Percentiles rank a stretch among this genome's conserved stretches.
Conservation (phyloP, 495 filamentous ascomycete genomes). For the Aspergillus homomorphus region DNA sequence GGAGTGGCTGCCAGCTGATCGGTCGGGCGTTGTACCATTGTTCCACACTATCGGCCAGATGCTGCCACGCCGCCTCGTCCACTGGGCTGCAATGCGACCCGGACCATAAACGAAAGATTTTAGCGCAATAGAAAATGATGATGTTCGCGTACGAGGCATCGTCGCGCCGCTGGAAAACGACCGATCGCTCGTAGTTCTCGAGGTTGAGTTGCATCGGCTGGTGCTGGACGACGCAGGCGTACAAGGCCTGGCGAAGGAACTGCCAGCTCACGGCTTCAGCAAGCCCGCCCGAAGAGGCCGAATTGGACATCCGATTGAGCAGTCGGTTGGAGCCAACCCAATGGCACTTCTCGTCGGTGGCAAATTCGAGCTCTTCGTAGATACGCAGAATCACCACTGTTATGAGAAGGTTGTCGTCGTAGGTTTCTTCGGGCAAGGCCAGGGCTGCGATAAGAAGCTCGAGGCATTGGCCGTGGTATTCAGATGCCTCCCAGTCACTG, state of each 20-base stretch:
- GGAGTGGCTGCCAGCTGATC: slow-evolving; percentile 36
- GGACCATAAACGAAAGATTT: slow-evolving; percentile 33
- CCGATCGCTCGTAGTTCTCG: slow-evolving; percentile 34
- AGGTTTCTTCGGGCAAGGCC: slow-evolving; percentile 26
- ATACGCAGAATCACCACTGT: slow-evolving; percentile 39
- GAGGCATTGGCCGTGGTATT: slow-evolving; percentile 38
- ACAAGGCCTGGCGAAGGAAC: slow-evolving; percentile 42
- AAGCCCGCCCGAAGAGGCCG: slow-evolving; percentile 35
- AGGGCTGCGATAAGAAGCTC: slow-evolving; percentile 33
- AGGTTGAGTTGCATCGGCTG: slow-evolving; percentile 36
- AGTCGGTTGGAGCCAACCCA: slow-evolving; percentile 37
- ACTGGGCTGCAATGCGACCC: slow-evolving; percentile 20
- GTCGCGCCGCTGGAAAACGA: slow-evolving; percentile 33
- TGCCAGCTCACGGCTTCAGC: slow-evolving; percentile 45
- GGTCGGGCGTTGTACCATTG: slow-evolving; percentile 31
- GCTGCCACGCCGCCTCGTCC: slow-evolving; percentile 23
- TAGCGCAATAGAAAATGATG: slow-evolving; percentile 36
- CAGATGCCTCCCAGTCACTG: slow-evolving; percentile 37
- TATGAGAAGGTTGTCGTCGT: slow-evolving; percentile 34
- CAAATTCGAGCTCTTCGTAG: slow-evolving; percentile 37
- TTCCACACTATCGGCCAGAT: slow-evolving; percentile 26
- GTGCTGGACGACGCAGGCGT: slow-evolving; percentile 36
- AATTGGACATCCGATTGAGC: slow-evolving; percentile 35
- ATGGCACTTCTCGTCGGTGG: slow-evolving; percentile 35
- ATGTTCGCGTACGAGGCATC: slow-evolving; percentile 36